Evolutionary conservation across 23 red algal genomes (phyloP), one percentile per base, ranked within the genome.

Genomic region (Gracilaria vermiculophylla): DNA sequence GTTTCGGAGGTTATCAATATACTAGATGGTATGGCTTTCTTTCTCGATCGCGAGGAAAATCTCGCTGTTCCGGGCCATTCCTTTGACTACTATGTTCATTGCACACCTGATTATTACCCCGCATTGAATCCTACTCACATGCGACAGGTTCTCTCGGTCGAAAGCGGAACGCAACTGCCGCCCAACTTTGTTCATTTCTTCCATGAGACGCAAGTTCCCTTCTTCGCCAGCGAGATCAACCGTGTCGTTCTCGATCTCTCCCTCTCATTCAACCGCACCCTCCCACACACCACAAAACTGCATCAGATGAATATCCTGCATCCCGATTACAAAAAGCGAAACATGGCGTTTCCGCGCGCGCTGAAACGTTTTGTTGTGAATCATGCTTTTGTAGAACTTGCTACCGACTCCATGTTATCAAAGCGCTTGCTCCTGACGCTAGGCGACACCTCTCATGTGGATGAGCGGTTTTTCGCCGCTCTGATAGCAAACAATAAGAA

Each of bases 1-100:
- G 84, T 88, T 1, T 61, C 84, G 12, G 84, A 88, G 50, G 84
- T 48, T 27, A 77, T 88, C 23, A 76, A 61, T 58, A 76, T 88
- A 31, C 50, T 88, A 41, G 84, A 88, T 44, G 84, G 39, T 34
- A 88, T 88, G 84, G 36, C 69, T 47, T 76, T 72, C 72, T 88
- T 88, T 28, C 72, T 88, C 3, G 72, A 88, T 43, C 84, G 84
- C 33, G 84, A 88, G 66, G 58, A 58, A 47, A 45, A 48, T 21
- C 60, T 69, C 15, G 50, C 19, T 45, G 20, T 58, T 14, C 1
- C 44, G 42, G 39, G 37, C 2, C 6, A 44, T 37, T 62, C 69
- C 24, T 88, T 88, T 47, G 84, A 88, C 69, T 76, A 76, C 31
- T 88, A 62, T 56, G 74, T 88, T 55, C 67, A 76, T 24, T 62